Conservation (phyloP, 2,329 filamentous ascomycete genomes). For the Raffaelea arxii region DNA sequence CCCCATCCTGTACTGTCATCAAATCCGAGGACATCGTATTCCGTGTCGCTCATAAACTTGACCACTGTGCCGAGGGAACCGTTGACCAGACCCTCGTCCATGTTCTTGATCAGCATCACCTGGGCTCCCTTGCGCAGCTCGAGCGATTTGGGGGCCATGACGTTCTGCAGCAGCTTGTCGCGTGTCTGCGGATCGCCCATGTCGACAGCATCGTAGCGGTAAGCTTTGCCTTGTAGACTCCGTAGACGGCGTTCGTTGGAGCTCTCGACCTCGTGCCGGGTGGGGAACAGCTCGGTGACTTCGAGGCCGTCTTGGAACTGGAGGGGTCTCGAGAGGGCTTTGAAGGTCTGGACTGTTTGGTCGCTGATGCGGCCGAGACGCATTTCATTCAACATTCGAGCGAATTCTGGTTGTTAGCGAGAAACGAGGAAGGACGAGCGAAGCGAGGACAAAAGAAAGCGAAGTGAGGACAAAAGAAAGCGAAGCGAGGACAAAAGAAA, state of each 20-base stretch:
- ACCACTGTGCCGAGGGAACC: slow-evolving; percentile 83
- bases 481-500: no score
- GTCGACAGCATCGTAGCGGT: slow-evolving; percentile 66
- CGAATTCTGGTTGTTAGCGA: slow-evolving; percentile 57
- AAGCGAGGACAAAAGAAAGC: no score
- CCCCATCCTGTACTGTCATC: no score
- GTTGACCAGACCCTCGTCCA: slow-evolving; percentile 89
- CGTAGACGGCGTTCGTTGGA: slow-evolving; percentile 71
- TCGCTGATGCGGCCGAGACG: slow-evolving; percentile 71
- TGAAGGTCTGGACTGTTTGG: slow-evolving; percentile 70
- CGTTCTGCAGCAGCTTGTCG: slow-evolving; percentile 73
- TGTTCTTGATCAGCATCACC: slow-evolving; percentile 99
- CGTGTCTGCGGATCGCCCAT: slow-evolving; percentile 61
- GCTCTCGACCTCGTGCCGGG: slow-evolving; percentile 76
- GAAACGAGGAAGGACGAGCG: no score
- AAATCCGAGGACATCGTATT: slow-evolving; percentile 25
- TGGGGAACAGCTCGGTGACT: slow-evolving; percentile 90
- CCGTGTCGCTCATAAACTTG: slow-evolving; percentile 54
- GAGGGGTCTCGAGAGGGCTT: slow-evolving; percentile 59
- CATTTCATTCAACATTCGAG: slow-evolving; percentile 96
- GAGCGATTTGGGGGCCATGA: slow-evolving; percentile 81
- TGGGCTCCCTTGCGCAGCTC: slow-evolving; percentile 85
- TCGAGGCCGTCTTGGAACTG: slow-evolving; percentile 64
- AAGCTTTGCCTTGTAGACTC: slow-evolving; percentile 56
- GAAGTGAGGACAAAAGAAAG: no score